A percentile compares a stretch with the other conserved stretches of the same genome.
Evolutionary conservation across 2,329 filamentous ascomycete genomes (phyloP).

Genomic region (Biscogniauxia sp.): DNA sequence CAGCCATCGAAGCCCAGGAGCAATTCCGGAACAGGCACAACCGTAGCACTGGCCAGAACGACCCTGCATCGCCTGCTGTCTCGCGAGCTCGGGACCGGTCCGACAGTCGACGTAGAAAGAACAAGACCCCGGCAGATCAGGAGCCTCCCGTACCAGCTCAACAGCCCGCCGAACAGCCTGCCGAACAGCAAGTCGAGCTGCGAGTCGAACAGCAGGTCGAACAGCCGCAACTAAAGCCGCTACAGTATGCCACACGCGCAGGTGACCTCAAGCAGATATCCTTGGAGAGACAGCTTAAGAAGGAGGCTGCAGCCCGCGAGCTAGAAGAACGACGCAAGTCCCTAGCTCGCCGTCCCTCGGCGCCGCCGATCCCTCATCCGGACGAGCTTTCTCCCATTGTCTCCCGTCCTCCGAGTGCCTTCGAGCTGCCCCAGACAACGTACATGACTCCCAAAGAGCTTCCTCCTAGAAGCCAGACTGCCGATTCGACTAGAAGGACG

Average conservation of each 20-base stretch:
- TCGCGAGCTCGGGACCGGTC: conserved; percentile 36
- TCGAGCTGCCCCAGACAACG: conserved; percentile 45
- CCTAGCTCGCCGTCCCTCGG: conserved; percentile 74
- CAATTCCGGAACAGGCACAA: conserved; percentile 55
- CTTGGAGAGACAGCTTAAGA: conserved; percentile 63
- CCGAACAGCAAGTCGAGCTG: conserved; percentile 11
- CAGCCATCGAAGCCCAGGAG: conserved; percentile 53
- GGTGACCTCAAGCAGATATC: conserved; percentile 56
- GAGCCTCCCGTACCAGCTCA: conserved; percentile 32
- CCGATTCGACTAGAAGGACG: conserved; percentile 53
- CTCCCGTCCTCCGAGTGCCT: conserved; percentile 30
- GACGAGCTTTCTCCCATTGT: conserved; percentile 47
- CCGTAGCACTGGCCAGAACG: conserved; percentile 45
- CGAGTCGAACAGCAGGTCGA: conserved; percentile 11
- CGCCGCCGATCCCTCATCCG: conserved; percentile 77
- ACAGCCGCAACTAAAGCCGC: conserved; percentile 11
- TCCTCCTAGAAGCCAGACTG: conserved; percentile 62
- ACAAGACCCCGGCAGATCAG: conserved; percentile 29
- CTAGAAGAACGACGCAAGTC: conserved; percentile 86
- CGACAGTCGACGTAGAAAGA: conserved; percentile 37
- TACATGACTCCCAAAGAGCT: conserved; percentile 41
- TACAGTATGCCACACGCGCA: conserved; percentile 37
- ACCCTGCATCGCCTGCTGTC: conserved; percentile 31
- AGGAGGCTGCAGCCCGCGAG: conserved; percentile 76
- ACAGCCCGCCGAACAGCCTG: too few species aligned